Percentiles rank a stretch among this genome's conserved stretches.
These are phyloP conservation scores for Pythium brachiatum DNA, from an alignment of 352 stramenopile genomes.

Conservation along the genomic window DNA sequence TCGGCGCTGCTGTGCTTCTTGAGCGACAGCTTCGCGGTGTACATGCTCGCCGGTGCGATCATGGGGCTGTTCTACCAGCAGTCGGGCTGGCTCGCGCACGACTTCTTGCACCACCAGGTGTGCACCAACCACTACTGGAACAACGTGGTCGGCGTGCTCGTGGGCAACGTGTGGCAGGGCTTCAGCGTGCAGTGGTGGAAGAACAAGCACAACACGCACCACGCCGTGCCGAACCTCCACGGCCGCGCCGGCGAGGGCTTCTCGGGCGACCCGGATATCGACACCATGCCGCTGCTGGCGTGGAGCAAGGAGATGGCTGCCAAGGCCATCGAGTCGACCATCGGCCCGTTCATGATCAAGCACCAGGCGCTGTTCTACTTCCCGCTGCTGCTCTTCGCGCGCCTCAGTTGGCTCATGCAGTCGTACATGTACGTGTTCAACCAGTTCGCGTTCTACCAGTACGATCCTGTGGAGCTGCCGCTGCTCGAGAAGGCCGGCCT, in stretches of 20 bases:
- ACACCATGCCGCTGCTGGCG: constrained; percentile 98
- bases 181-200: constrained; percentile 98
- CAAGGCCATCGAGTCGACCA: constrained; percentile 72
- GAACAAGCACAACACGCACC: constrained; percentile 99
- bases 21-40: constrained; percentile 77
- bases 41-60: constrained; percentile 90
- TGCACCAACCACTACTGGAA: constrained; percentile 93
- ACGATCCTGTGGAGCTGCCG: constrained; percentile 89
- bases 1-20: constrained; percentile 88
- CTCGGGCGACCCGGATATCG: constrained; percentile 96
- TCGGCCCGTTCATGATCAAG: constrained; percentile 89
- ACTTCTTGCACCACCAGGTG: constrained; percentile 98
- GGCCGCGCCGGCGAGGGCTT: constrained; percentile 79
- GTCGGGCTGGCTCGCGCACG: constrained; percentile 97
- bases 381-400: constrained; percentile 95
- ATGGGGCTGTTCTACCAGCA: constrained; percentile 99
- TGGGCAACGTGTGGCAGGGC: constrained; percentile 97
- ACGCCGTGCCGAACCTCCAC: constrained; percentile 97
- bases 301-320: constrained; percentile 96
- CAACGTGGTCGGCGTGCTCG: constrained; percentile 92
- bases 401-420: constrained; percentile 96
- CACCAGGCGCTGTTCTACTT: constrained; percentile 97
- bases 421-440: constrained; percentile 95
- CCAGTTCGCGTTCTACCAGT: constrained; percentile 74
- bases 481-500: constrained; percentile 71